Evolutionary conservation across 192 early-diverging fungal genomes (phyloP).

Genomic region (Coemansia sp.): DNA sequence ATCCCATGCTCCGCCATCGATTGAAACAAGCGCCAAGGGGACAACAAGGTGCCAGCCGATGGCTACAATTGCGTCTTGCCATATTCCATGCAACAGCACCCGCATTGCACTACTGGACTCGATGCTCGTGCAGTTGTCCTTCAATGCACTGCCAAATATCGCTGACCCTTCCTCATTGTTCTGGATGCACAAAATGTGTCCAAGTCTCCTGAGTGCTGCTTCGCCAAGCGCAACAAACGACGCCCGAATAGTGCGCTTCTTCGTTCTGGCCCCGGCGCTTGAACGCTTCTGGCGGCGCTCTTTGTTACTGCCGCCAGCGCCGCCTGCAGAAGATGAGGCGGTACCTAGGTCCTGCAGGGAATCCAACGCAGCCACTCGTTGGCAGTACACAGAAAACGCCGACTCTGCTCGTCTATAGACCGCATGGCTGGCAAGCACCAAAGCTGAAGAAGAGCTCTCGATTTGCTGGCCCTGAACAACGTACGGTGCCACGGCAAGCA

Average conservation of each 20-base stretch:
- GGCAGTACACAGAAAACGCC: slow-evolving; percentile 13
- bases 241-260: slow-evolving; percentile 9
- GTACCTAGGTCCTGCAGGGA: not conserved
- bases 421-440: not conserved
- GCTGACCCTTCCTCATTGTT: not conserved
- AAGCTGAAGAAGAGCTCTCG: slow-evolving; percentile 1
- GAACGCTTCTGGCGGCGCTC: not conserved
- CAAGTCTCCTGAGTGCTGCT: slow-evolving; percentile 24
- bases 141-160: not conserved
- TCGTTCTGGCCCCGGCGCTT: not conserved
- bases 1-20: not conserved
- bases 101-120: not conserved
- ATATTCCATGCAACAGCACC: slow-evolving; percentile 25
- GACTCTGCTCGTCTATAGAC: not conserved
- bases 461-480: not conserved
- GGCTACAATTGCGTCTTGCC: slow-evolving; percentile 35
- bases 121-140: not conserved
- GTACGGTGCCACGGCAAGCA: slow-evolving; percentile 32
- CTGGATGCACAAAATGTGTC: slow-evolving; percentile 2
- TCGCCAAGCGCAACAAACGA: slow-evolving; percentile 28
- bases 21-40: not conserved
- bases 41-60: slow-evolving; percentile 42
- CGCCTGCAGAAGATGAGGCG: not conserved
- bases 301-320: not conserved
- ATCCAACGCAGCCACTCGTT: slow-evolving; percentile 1